These are phyloP conservation scores for Sutorius australiensis DNA, from an alignment of 768 basidiomycete species.

Conservation along the genomic window DNA sequence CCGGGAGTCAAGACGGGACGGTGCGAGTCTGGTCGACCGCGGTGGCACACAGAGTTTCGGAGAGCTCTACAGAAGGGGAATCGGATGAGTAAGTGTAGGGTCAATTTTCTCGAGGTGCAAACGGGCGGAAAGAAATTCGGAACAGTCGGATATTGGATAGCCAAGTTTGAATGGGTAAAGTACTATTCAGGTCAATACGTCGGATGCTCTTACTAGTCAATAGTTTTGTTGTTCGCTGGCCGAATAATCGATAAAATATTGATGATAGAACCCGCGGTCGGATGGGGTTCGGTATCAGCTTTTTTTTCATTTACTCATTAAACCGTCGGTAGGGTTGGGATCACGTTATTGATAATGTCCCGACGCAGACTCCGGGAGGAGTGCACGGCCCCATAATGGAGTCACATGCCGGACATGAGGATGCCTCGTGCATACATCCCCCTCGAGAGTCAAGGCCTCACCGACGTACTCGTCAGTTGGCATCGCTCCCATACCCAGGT, in stretches of 20 bases:
- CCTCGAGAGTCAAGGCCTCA: too few species aligned
- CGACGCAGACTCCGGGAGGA: background rate
- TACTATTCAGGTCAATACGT: background rate
- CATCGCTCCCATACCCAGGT: background rate
- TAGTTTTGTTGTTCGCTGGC: background rate
- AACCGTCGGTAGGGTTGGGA: background rate
- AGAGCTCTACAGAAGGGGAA: constrained; percentile 18
- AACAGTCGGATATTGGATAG: background rate
- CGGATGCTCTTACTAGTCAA: too few species aligned
- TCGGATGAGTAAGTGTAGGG: constrained; percentile 13
- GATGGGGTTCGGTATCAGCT: background rate
- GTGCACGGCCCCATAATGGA: background rate
- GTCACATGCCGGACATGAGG: background rate
- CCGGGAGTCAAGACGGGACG: constrained; percentile 74
- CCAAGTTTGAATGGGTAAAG: background rate
- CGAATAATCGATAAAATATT: background rate
- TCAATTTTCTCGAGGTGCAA: background rate
- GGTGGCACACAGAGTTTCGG: background rate
- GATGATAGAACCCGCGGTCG: background rate
- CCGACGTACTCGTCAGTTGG: background rate
- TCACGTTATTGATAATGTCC: background rate
- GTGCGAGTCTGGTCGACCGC: constrained; percentile 69
- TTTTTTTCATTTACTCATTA: background rate
- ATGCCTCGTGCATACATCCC: background rate
- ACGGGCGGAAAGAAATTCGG: background rate